These are phyloP conservation scores for Taphrina deformans DNA, from an alignment of 1,139 yeast species.

Conservation along the genomic window DNA sequence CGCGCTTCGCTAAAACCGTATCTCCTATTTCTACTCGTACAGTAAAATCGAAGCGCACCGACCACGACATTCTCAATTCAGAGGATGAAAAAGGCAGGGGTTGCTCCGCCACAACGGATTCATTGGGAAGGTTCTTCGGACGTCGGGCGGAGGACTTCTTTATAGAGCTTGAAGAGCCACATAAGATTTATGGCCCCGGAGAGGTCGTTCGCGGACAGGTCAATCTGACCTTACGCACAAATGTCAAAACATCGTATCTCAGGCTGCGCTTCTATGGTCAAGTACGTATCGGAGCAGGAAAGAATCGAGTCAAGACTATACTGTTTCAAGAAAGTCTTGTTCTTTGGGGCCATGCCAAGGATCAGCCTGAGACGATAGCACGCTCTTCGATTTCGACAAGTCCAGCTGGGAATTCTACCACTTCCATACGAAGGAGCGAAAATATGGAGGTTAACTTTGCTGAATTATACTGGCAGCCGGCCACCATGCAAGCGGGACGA, in stretches of 20 bases:
- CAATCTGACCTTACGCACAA: conserved; percentile 43
- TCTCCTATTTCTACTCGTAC: background rate
- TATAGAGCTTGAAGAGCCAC: conserved; percentile 70
- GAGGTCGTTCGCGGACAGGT: conserved; percentile 55
- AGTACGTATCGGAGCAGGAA: conserved; percentile 43
- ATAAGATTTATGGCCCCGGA: conserved; percentile 65
- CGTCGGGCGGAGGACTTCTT: conserved; percentile 55
- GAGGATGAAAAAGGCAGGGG: background rate
- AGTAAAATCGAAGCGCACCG: background rate
- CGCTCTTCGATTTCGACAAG: background rate
- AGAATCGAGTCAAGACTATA: conserved; percentile 1
- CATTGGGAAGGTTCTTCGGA: conserved; percentile 5
- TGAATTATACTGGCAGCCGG: background rate
- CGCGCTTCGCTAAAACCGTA: too few relatives aligned
- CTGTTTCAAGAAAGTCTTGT: conserved; percentile 5
- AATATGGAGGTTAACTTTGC: background rate
- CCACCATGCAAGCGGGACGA: conserved; percentile 63
- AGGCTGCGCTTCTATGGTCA: conserved; percentile 43
- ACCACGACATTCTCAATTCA: background rate
- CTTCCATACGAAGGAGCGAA: background rate
- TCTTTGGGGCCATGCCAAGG: conserved; percentile 5
- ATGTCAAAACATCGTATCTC: conserved; percentile 41
- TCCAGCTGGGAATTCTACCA: background rate
- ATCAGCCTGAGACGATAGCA: background rate
- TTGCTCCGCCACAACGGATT: background rate